Evolutionary conservation across 306 rosid species (phyloP), one percentile per base, ranked within the genome.

Genomic region (Pueraria montana): DNA sequence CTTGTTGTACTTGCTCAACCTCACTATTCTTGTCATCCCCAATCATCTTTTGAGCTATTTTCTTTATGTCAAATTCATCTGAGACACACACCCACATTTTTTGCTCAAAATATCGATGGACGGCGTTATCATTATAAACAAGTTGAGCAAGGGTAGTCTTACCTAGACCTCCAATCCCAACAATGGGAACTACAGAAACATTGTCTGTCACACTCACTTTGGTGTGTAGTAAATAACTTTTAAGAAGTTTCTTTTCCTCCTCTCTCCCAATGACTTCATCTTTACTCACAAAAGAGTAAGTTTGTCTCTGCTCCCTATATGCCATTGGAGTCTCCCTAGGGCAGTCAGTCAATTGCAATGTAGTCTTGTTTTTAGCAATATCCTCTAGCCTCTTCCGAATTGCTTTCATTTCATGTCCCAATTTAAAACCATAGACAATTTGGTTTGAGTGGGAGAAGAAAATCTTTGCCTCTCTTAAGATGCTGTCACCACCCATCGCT

Each of bases 61-160:
- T 40, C 42, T 18, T 79, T 4, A 71, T 71, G 65, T 89, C 87
- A 66, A 86, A 89, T 50, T 84, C 90, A 26, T 84, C 84, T 1
- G 87, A 87, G 49, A 87, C 90, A 76, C 84, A 84, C 4, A 89
- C 87, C 88, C 90, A 89, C 72, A 76, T 76, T 36, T 30, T 74
- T 14, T 46, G 72, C 18, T 71, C 79, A 82, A 86, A 89, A 65
- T 75, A 46, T 1, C 3, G 10, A 0, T 6, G 59, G 11, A 80
- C 78, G 27, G 38, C 53, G 0, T 9, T 50, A 38, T 85, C 86
- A 55, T 68, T 74, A n/a, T 50, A 77, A 2, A 83, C 82, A 4
- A 83, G 56, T 42, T 89, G 88, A 63, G 85, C 88, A 74, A 87
- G 85, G 3, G 92, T 13, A 1, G 92, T 89, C 73, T 87, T 87